These are phyloP conservation scores for Vigna radiata DNA, from an alignment of 306 rosid species.

Conservation along the genomic window DNA sequence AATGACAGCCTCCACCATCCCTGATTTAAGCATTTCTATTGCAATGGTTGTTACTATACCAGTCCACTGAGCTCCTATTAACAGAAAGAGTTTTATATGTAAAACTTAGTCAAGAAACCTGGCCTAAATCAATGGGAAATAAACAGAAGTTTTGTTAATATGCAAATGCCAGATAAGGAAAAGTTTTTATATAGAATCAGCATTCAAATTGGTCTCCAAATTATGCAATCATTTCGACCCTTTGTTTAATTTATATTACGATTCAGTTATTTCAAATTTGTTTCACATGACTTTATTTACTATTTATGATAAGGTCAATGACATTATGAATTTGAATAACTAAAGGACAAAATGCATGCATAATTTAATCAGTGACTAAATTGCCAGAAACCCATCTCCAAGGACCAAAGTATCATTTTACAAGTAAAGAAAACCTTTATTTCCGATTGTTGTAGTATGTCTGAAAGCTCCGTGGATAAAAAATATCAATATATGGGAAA, in stretches of 20 bases:
- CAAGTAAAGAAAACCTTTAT: neutral
- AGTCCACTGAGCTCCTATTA: conserved; percentile 97
- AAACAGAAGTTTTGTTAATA: conserved; percentile 6
- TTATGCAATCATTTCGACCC: neutral
- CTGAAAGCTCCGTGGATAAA: neutral
- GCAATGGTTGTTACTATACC: conserved; percentile 97
- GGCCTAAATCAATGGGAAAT: conserved; percentile 8
- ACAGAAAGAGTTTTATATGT: conserved; percentile 19
- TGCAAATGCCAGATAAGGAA: conserved; percentile 14
- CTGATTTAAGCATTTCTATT: conserved; percentile 93
- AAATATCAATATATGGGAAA: neutral
- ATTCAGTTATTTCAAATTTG: neutral
- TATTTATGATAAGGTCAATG: neutral
- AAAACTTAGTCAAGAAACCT: conserved; percentile 24
- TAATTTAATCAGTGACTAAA: neutral
- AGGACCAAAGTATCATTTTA: neutral
- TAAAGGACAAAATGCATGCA: neutral
- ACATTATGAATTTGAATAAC: neutral
- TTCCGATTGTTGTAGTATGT: neutral
- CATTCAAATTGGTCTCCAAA: conserved; percentile 16
- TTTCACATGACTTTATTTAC: neutral
- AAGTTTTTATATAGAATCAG: neutral
- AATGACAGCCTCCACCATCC: conserved; percentile 97
- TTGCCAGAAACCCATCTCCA: too few species aligned
- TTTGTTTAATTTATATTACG: neutral